Evolutionary conservation across 345 rosid genomes (phyloP), one percentile per base, ranked within the genome.

Genomic region (Eutrema heterophyllum): DNA sequence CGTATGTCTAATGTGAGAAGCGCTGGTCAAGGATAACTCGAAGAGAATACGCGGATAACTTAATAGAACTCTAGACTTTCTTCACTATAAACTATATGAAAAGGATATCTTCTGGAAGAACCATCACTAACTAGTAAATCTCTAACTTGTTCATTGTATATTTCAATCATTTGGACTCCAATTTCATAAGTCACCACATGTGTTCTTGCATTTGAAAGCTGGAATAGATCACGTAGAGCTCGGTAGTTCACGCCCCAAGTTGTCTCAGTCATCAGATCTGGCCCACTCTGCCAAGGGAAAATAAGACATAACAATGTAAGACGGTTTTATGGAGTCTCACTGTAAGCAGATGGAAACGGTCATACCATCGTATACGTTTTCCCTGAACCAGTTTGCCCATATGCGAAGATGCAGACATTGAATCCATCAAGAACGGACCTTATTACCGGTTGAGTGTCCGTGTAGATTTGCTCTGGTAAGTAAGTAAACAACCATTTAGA

Each of bases 331-430:
- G 40, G 27, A 64, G 49, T 35, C 29, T 33, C 40, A 44, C 0
- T 64, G 30, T 3, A 39, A 40, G 41, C 56, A 21, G 4, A 66
- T 65, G 50, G 18, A 39, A 41, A 30, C 11, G 61, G 36, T 11
- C 58, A 43, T 86, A 95, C 99, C 99, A 95, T 95, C 8, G 99
- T 95, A 76, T 88, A 91, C 46, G 99, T 95, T 79, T 95, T 95
- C 71, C 99, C 99, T 10, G 99, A 94, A 72, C 99, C 99, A 15
- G 99, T 94, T 86, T 94, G 99, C 59, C 99, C 99, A 78, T 94
- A 94, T 16, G 99, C 99, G 32, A 94, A 94, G 65, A 94, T 91
- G 78, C 99, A 94, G 45, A 91, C 99, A 77, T 94, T 94, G 72
- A 74, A 94, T 54, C 99, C 99, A 70, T 94, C 99, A 1, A 94